Conservation (phyloP, 78 protist species). For the Isochrysis galbana region DNA sequence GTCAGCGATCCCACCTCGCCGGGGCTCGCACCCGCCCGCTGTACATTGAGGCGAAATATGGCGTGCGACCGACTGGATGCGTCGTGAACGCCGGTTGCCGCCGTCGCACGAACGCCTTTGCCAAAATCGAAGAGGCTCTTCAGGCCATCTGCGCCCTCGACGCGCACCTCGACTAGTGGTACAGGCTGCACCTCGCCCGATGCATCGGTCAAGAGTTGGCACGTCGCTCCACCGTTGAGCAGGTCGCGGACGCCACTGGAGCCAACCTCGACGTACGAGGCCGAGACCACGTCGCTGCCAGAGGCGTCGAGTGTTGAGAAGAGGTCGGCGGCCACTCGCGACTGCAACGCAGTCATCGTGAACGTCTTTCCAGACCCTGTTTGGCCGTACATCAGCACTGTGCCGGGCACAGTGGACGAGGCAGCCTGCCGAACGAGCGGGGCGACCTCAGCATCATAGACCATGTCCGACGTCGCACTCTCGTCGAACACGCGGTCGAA, state of each 20-base stretch:
- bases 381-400: conserved; percentile 53
- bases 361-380: conserved; percentile 39
- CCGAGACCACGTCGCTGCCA: not conserved
- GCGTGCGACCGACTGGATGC: conserved; percentile 53
- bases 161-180: conserved; percentile 27
- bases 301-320: not conserved
- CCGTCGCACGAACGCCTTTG: conserved; percentile 21
- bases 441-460: not conserved
- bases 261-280: conserved; percentile 37
- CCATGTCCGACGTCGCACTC: not conserved
- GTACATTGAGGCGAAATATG: not conserved
- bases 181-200: conserved; percentile 25
- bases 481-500: conserved; percentile 55
- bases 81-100: conserved; percentile 63
- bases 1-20: conserved; percentile 18
- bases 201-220: conserved; percentile 23
- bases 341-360: conserved; percentile 35
- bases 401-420: not conserved
- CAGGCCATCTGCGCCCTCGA: conserved; percentile 6
- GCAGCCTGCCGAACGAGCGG: not conserved
- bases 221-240: conserved; percentile 29
- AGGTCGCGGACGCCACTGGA: conserved; percentile 21
- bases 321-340: not conserved
- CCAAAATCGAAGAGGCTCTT: not conserved
- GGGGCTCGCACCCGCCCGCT: not conserved